Evolutionary conservation across 1,284 basidiomycete species (phyloP), one percentile per base, ranked within the genome.

Genomic region (Marasmius fiardii): DNA sequence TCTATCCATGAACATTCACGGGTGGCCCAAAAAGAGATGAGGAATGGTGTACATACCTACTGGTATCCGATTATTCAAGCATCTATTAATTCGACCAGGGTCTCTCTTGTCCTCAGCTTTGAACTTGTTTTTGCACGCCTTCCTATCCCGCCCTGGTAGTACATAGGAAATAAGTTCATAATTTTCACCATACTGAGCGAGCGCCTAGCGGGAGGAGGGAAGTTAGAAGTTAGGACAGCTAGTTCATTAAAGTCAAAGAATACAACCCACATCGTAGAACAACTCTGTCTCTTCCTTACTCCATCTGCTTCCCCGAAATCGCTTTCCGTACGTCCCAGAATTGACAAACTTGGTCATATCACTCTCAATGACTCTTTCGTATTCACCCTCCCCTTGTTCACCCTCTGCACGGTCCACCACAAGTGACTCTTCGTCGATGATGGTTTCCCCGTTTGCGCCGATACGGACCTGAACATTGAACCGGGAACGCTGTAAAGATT

Each of bases 51-150:
- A 71, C 76, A 55, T 63, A 90, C 88, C 88, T 59, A 88, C 86
- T 51, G 88, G 87, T 48, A 79, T 75, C 56, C 82, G 80, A 63
- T 88, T 84, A 52, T 82, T 82, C 18, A 91, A 70, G 64, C 80
- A 87, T 58, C 80, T 76, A 54, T 82, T 85, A 56, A 91, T 89
- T 44, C 87, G 77, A 18, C 74, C 77, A 24, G 85, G 78, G 65
- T 93, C 87, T 64, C 80, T 84, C 71, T 83, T 90, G 67, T 95
- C 93, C 69, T 95, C 93, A 0, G 84, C 78, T 63, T 90, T 93
- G 76, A 93, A 95, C 69, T 96, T 96, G 65, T 89, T 88, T 71
- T 93, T 93, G 71, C 94, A 94, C 45, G 92, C 86, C 63, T 88
- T 90, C 16, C 93, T 80, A 64, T 91, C 89, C n/a, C 93, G 85